These are phyloP conservation scores for Xylogone sp. DNA, from an alignment of 2,329 filamentous ascomycete genomes.

Conservation along the genomic window DNA sequence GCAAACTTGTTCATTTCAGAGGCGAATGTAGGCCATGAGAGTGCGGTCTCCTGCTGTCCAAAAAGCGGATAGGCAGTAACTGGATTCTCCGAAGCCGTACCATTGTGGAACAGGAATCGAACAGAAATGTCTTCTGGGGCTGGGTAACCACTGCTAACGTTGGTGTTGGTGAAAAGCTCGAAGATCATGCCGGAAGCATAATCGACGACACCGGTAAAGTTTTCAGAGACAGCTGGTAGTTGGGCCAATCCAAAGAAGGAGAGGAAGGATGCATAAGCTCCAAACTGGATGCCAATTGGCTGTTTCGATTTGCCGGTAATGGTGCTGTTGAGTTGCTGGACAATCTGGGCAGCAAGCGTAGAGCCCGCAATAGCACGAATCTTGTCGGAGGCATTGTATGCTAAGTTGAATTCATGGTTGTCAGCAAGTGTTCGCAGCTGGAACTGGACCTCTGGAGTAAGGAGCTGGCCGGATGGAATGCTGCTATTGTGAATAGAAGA, in stretches of 20 bases:
- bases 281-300: constrained; percentile 52
- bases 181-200: constrained; percentile 81
- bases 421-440: constrained; percentile 73
- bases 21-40: constrained; percentile 70
- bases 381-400: constrained; percentile 72
- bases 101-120: constrained; percentile 60
- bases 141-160: constrained; percentile 44
- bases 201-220: constrained; percentile 77
- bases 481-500: constrained; percentile 55
- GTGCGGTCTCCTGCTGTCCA: constrained; percentile 47
- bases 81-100: constrained; percentile 41
- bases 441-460: constrained; percentile 54
- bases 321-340: constrained; percentile 50
- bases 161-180: constrained; percentile 61
- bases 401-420: constrained; percentile 75
- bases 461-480: constrained; percentile 55
- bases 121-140: constrained; percentile 45
- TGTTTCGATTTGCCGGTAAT: constrained; percentile 39
- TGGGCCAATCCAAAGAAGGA: constrained; percentile 59
- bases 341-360: constrained; percentile 52
- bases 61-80: constrained; percentile 53
- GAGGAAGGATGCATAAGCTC: constrained; percentile 58
- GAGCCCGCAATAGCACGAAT: constrained; percentile 55
- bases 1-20: constrained; percentile 61
- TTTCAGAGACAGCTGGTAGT: constrained; percentile 44